phyloP scores from a whole-genome alignment of 2,329 filamentous ascomycete species.

The Paraconiothyrium sp. region DNA sequence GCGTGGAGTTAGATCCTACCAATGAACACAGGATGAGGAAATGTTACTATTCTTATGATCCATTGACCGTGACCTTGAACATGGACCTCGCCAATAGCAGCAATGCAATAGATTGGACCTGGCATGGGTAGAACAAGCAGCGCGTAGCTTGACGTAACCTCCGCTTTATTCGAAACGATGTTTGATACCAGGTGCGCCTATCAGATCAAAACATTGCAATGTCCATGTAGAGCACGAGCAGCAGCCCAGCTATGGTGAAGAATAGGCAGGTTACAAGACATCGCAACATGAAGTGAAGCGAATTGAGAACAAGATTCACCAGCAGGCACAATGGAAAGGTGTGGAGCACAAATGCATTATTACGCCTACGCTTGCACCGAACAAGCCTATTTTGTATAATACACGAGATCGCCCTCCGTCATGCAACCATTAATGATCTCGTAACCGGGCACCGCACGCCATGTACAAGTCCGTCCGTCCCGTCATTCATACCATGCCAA shows the following conservation, averaged over 20 bases:
- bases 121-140: neutral
- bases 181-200: neutral
- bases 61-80: neutral
- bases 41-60: no score
- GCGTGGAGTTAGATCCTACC: no score
- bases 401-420: constrained; percentile 23
- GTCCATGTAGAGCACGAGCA: no score
- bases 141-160: neutral
- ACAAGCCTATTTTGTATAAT: constrained; percentile 21
- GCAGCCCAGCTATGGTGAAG: no score
- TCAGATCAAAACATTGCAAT: no score
- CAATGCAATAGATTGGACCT: neutral
- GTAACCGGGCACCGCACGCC: constrained; percentile 13
- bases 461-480: constrained; percentile 1
- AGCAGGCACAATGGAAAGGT: neutral
- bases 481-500: neutral
- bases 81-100: neutral
- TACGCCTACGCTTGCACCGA: constrained; percentile 13
- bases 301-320: no score
- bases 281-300: no score
- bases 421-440: constrained; percentile 23
- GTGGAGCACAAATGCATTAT: constrained; percentile 24
- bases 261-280: no score
- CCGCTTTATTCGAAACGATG: neutral
- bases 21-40: no score